Conservation (phyloP, 768 basidiomycete genomes). For the Xerocomellus dryophilus region DNA sequence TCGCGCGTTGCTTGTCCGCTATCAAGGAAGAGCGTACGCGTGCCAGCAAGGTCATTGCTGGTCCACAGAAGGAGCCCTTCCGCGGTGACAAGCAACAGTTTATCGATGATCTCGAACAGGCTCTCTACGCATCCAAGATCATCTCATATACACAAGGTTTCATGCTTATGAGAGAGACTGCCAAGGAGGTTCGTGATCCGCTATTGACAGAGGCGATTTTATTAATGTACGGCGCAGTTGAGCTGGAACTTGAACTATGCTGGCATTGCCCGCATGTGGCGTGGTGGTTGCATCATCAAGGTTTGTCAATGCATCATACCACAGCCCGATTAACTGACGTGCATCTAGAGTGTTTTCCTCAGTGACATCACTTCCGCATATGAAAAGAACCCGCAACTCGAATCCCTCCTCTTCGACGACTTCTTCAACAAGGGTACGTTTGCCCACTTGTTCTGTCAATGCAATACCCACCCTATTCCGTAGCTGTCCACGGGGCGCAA, state of each 20-base stretch:
- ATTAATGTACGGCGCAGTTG: slow-evolving; percentile 40
- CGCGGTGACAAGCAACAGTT: slow-evolving; percentile 97
- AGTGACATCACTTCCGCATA: slow-evolving; percentile 91
- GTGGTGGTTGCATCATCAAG: slow-evolving; percentile 99
- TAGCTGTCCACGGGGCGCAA: slow-evolving; percentile 90
- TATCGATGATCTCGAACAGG: slow-evolving; percentile 99
- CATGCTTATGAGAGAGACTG: slow-evolving; percentile 98
- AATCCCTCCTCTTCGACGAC: slow-evolving; percentile 91
- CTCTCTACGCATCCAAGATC: slow-evolving; percentile 98
- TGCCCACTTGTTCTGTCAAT: background rate
- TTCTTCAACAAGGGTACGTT: slow-evolving; percentile 90
- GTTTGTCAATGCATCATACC: slow-evolving; percentile 34
- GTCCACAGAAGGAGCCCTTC: slow-evolving; percentile 91
- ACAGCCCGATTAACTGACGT: slow-evolving; percentile 6
- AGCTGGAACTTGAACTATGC: slow-evolving; percentile 95
- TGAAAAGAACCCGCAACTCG: slow-evolving; percentile 76
- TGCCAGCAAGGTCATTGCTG: slow-evolving; percentile 86
- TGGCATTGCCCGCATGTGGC: slow-evolving; percentile 99
- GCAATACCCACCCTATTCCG: background rate
- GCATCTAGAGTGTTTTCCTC: slow-evolving; percentile 78
- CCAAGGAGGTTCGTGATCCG: slow-evolving; percentile 66
- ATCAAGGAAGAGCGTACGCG: slow-evolving; percentile 95
- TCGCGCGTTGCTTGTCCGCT: slow-evolving; percentile 95
- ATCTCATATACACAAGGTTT: slow-evolving; percentile 99
- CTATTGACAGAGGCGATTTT: background rate